Percentiles rank a stretch among this genome's conserved stretches.
Evolutionary conservation across 2,329 filamentous ascomycete species (phyloP).

Genomic region (Fusarium proliferatum): DNA sequence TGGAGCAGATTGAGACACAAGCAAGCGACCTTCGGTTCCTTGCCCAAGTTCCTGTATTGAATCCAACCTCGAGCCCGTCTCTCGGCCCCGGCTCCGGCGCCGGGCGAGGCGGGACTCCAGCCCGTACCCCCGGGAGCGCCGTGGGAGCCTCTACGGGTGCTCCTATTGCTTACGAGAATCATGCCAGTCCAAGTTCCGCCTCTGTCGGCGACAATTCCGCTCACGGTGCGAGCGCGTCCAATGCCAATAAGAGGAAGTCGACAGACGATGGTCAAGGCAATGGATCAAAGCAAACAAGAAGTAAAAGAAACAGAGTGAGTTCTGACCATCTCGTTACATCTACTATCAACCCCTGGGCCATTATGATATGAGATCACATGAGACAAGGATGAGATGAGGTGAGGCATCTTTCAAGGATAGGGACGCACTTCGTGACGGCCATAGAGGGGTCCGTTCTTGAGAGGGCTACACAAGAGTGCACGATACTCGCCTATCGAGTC

Average conservation of each 20-base stretch:
- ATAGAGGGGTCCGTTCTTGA: background rate
- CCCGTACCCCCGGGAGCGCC: slow-evolving; percentile 33
- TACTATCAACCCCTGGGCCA: background rate
- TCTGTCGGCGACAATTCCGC: slow-evolving; percentile 64
- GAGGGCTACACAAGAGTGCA: slow-evolving; percentile 5
- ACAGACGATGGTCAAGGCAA: slow-evolving; percentile 53
- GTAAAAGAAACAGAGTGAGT: slow-evolving; percentile 69
- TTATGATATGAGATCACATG: slow-evolving; percentile 15
- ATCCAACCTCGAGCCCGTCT: slow-evolving; percentile 35
- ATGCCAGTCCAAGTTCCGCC: slow-evolving; percentile 53
- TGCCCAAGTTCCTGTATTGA: slow-evolving; percentile 52
- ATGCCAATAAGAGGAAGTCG: slow-evolving; percentile 52
- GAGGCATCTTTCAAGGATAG: background rate
- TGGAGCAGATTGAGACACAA: slow-evolving; percentile 67
- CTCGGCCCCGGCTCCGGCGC: slow-evolving; percentile 37
- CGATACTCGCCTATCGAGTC: slow-evolving; percentile 17
- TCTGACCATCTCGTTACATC: slow-evolving; percentile 9
- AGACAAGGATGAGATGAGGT: slow-evolving; percentile 9
- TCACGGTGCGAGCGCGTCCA: slow-evolving; percentile 42
- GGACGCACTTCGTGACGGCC: background rate
- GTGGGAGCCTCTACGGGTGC: slow-evolving; percentile 44
- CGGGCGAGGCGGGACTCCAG: slow-evolving; percentile 32
- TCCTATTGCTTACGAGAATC: slow-evolving; percentile 49
- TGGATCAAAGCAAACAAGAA: slow-evolving; percentile 63
- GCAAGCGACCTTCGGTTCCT: slow-evolving; percentile 65